phyloP scores from a whole-genome alignment of 305 asterid genomes.

The Fraxinus latifolia region DNA sequence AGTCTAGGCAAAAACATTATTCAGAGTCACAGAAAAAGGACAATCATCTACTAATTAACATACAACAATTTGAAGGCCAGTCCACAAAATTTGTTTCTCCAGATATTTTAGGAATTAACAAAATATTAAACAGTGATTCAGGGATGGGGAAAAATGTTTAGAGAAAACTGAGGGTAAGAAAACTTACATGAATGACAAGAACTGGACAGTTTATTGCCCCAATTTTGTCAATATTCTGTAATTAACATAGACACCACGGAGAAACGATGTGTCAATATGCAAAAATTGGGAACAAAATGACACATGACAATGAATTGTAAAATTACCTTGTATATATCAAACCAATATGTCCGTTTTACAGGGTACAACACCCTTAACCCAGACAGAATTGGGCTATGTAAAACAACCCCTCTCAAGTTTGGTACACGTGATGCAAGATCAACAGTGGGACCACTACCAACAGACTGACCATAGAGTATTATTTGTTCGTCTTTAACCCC shows the following conservation, averaged over 20 bases:
- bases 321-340: slow-evolving; percentile 91
- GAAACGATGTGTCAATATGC: slow-evolving; percentile 19
- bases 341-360: slow-evolving; percentile 88
- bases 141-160: neutral
- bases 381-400: slow-evolving; percentile 94
- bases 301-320: slow-evolving; percentile 5
- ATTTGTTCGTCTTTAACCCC: slow-evolving; percentile 87
- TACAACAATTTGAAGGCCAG: neutral
- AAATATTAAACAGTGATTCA: neutral
- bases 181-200: slow-evolving; percentile 93
- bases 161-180: slow-evolving; percentile 3
- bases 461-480: slow-evolving; percentile 94
- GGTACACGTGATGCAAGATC: slow-evolving; percentile 89
- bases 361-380: slow-evolving; percentile 96
- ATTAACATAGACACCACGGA: slow-evolving; percentile 33
- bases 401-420: slow-evolving; percentile 91
- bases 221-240: slow-evolving; percentile 94
- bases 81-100: neutral
- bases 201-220: slow-evolving; percentile 79
- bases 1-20: neutral
- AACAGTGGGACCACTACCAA: slow-evolving; percentile 96
- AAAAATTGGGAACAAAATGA: slow-evolving; percentile 20
- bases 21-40: neutral
- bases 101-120: slow-evolving; percentile 7
- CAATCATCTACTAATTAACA: neutral